Base-by-base conservation (phyloP, 2,329 filamentous ascomycete species). In the Verticillium alfalfae region DNA sequence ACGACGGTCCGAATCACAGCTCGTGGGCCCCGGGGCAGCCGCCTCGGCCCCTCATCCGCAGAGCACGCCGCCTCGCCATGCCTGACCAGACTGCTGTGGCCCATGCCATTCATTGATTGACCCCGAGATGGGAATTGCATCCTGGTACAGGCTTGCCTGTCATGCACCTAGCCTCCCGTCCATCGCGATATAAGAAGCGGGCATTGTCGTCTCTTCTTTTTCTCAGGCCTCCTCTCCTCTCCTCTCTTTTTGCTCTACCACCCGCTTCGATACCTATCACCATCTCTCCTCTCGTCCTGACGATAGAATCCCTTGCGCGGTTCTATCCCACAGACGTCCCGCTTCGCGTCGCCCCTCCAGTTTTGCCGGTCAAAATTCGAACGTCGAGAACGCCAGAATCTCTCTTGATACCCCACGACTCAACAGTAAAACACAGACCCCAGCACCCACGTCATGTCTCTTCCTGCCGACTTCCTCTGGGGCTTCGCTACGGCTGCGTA, bases 401-500 rank as follows among this genome's bases (percentile, higher is more conserved):
- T 26, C 45, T 18, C 12, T 31, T 22, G 45, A 52, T 52, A 52
- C 45, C 39, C 39, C 26, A 31, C 26, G 16, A n/a, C n/a, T 18
- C 45, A 52, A 52, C n/a, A 52, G 16, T 16, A 52, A 12, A 52
- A 52, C 8, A 52, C 45, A n/a, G n/a, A 16, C 12, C 45, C 6
- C 26, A 55, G 9, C 26, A 55, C 41, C 61, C 63, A 66, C 68
- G 76, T 65, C 68, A 85, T 85, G 81, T 79, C 81, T 70, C 80
- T 92, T 61, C 87, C 87, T 45, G 81, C 82, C 61, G 88, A 91
- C 73, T 92, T 93, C 74, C 76, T 86, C 64, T 93, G 89, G 90
- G 90, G 90, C 60, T 93, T 92, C 75, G 90, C 90, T 69, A 93
- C 90, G 45, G 90, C 90, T 65, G 82, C 86, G 88, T 90, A 77